These are phyloP conservation scores for Wallacemonas sp. DNA, from an alignment of 208 protist genomes.

Conservation along the genomic window DNA sequence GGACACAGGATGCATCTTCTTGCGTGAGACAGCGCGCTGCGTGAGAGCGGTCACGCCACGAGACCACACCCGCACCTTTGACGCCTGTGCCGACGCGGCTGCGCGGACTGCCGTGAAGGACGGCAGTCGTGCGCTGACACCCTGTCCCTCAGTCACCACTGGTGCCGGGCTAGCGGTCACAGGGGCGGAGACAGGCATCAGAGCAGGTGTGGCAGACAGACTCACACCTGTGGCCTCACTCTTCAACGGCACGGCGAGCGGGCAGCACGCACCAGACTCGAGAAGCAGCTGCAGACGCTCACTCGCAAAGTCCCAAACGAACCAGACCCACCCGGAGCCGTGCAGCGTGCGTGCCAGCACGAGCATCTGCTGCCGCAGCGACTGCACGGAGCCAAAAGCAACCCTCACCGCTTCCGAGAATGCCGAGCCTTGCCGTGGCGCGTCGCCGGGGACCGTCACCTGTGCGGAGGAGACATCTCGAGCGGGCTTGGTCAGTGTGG, in stretches of 20 bases:
- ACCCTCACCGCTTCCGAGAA: slow-evolving; percentile 13
- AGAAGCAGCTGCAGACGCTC: slow-evolving; percentile 22
- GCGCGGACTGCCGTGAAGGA: too few species aligned
- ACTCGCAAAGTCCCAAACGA: slow-evolving; percentile 25
- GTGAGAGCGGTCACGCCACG: too few species aligned
- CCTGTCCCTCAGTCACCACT: too few species aligned
- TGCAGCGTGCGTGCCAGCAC: slow-evolving; percentile 25
- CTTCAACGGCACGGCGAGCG: slow-evolving; percentile 14
- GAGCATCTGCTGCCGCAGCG: slow-evolving; percentile 35
- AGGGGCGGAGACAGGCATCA: neutral
- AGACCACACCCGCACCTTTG: too few species aligned
- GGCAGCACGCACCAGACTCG: slow-evolving; percentile 21
- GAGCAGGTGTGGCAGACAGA: neutral
- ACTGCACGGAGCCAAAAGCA: slow-evolving; percentile 21
- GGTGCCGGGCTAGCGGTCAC: too few species aligned
- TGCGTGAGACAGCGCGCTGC: too few species aligned
- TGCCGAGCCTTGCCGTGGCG: neutral
- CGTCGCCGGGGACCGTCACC: neutral
- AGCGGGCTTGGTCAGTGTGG: slow-evolving; percentile 13
- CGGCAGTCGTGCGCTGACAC: too few species aligned
- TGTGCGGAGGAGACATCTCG: neutral
- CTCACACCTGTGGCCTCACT: neutral
- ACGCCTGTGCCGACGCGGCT: too few species aligned
- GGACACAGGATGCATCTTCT: too few species aligned
- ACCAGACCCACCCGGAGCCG: slow-evolving; percentile 61